Evolutionary conservation across 2,329 filamentous ascomycete species (phyloP), one percentile per base, ranked within the genome.

Genomic region (Penicillium capsulatum): DNA sequence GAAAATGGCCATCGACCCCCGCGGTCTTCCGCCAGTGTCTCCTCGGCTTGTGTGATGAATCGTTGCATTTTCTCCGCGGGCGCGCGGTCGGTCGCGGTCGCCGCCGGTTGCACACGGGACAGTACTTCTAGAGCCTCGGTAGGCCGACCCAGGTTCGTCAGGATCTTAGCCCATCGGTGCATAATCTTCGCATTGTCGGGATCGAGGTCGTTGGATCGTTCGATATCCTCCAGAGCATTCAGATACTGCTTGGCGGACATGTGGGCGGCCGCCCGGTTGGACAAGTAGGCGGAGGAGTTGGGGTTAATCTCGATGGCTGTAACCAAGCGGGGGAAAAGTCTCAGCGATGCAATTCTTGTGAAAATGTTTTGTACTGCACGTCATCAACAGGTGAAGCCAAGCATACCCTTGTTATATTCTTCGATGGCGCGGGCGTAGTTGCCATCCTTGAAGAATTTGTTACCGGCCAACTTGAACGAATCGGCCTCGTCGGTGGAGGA

Each of bases 401-500:
- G 57, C 74, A 44, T 74, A 95, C 91, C 91, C 79, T 94, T 95
- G 54, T 86, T 87, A 66, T 97, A 98, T 66, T 96, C 88, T 53
- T 86, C 79, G 63, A 97, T 90, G 16, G 92, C 91, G 61, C 85
- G 84, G 45, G 75, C 71, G 65, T 91, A 98, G 59, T 96, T 86
- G 63, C 84, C 87, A 49, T 90, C 86, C 73, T 96, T 97, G 78
- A 96, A 98, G 61, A 87, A 91, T 60, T 92, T 92, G 72, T 98
- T 98, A 43, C 92, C 92, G 2, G 86, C 80, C 55, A 86, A 80
- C 74, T 98, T 98, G 77, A 84, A 95, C 9, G 81, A 76, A 69
- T 98, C 92, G 17, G 91, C 88, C 61, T 96, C 87, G 38, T 91
- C 85, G 29, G 55, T 65, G 48, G 70, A 68, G 13, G 73, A 68